Evolutionary conservation across 441 rosid genomes (phyloP), one percentile per base, ranked within the genome.

Genomic region (Theobroma grandiflorum): DNA sequence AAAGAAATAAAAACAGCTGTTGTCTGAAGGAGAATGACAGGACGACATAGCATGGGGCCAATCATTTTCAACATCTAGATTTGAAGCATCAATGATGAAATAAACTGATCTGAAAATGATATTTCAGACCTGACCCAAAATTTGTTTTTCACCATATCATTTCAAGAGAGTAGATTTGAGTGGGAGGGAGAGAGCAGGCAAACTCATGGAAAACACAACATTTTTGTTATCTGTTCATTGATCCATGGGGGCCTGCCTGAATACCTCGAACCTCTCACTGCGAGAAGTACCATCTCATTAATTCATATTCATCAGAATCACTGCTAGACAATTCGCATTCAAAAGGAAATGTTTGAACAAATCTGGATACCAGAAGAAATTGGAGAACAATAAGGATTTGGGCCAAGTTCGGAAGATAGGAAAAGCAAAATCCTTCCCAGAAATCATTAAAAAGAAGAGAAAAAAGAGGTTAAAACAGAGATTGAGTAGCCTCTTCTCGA

Each of bases 1-100:
- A 26, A 5, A 62, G 33, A 26, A 59, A 45, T 6, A 45, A 9
- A 52, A 72, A 22, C 75, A 52, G 61, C 18, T 35, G 38, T 52
- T 72, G 10, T 6, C 59, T 12, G 26, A 49, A 40, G 37, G 83
- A 64, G 52, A 59, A 55, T 71, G 87, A 85, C 87, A 78, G 63
- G 78, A 73, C 84, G 40, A 58, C 37, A 40, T 10, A 26, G n/a
- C 26, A 26, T 4, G 3, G 20, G 58, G 53, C 82, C 78, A 78
- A 80, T 82, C 84, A 74, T 78, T 80, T 78, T 82, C 85, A 49
- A 65, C 33, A 50, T 74, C 72, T 55, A 40, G 82, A 70, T 58
- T 26, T 57, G 42, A 76, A 83, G 73, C 84, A 77, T 67, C 78
- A 40, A 55, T 66, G 50, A 45, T 38, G 49, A 26, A 20, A 9